Percentiles rank a stretch among this genome's conserved stretches.
Evolutionary conservation across 345 rosid genomes (phyloP).

Genomic region (Salix dunnii): DNA sequence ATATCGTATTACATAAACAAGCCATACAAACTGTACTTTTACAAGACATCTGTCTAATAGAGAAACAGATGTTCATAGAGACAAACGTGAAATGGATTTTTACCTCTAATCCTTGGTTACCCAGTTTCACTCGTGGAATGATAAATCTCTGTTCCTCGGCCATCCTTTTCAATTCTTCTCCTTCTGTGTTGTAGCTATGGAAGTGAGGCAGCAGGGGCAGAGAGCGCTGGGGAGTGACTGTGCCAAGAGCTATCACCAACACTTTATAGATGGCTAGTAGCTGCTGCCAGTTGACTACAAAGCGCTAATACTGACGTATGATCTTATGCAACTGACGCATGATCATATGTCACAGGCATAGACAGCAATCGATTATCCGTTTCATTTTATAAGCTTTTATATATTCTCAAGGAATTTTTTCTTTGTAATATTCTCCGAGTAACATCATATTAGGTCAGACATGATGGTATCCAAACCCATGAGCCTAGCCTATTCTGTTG

Average conservation of each 20-base stretch:
- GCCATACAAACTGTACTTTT: no score
- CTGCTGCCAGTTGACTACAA: no score
- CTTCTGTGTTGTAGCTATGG: slow-evolving; percentile 3
- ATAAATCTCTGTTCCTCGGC: neutral
- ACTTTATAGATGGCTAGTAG: neutral
- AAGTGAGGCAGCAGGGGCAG: neutral
- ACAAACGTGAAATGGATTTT: neutral
- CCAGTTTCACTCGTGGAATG: slow-evolving; percentile 4
- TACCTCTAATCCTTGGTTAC: slow-evolving; percentile 8
- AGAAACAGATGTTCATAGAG: neutral
- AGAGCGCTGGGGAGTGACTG: neutral
- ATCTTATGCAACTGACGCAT: neutral
- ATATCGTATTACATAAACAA: no score
- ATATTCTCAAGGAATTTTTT: no score
- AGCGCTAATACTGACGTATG: no score
- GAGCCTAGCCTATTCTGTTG: no score
- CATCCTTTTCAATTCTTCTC: neutral
- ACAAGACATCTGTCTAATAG: neutral
- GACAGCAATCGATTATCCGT: no score
- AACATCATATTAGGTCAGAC: no score
- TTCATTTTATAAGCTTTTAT: no score
- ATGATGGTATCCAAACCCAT: no score
- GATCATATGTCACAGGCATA: neutral
- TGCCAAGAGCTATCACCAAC: neutral
- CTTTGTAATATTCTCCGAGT: no score